These are phyloP conservation scores for Syzygium grande DNA, from an alignment of 345 rosid genomes.

Conservation along the genomic window DNA sequence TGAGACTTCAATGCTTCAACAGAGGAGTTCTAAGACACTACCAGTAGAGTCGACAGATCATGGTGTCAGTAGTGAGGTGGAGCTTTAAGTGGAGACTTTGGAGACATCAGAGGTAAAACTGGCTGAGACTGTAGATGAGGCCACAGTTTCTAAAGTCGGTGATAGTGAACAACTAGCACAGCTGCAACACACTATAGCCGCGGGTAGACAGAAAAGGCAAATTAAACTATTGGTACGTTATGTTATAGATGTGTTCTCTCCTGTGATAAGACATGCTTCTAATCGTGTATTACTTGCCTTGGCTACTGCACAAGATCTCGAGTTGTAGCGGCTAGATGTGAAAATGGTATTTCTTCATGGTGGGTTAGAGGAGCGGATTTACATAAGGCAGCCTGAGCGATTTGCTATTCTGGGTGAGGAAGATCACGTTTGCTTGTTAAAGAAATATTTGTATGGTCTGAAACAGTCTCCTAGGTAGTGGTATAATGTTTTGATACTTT, in stretches of 20 bases:
- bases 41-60: neutral
- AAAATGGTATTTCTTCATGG: neutral
- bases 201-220: accelerated
- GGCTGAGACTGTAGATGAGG: neutral
- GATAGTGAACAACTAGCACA: neutral
- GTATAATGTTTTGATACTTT: too few species aligned
- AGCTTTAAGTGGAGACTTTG: neutral
- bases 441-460: neutral
- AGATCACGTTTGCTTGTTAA: neutral
- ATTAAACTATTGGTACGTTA: too few species aligned
- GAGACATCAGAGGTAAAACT: neutral
- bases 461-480: accelerated
- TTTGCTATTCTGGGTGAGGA: neutral
- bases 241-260: too few species aligned
- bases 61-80: neutral
- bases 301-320: neutral
- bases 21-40: neutral
- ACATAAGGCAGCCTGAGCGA: neutral
- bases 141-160: too few species aligned
- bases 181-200: accelerated
- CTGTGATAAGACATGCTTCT: neutral
- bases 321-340: too few species aligned
- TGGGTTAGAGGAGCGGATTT: neutral
- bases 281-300: neutral
- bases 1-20: accelerated